A percentile compares a stretch with the other conserved stretches of the same genome.
Evolutionary conservation across 177 flowering plant genomes (phyloP).

Genomic region (Vitis hybrid): DNA sequence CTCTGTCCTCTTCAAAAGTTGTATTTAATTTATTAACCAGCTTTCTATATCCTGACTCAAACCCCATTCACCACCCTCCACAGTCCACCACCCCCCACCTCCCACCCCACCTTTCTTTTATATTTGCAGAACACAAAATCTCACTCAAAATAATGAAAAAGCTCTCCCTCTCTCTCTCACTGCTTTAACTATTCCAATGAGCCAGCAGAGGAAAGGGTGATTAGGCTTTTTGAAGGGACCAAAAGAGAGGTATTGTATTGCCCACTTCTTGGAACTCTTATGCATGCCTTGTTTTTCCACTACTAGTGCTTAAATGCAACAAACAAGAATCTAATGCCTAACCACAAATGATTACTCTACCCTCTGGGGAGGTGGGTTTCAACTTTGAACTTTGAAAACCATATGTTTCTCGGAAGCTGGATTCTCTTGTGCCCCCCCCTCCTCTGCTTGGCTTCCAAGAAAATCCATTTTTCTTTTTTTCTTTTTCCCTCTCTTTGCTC

Average conservation of each 20-base stretch:
- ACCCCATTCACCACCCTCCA: background rate
- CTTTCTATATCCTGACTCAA: conserved; percentile 8
- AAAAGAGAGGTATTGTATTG: conserved; percentile 9
- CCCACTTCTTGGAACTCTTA: conserved; percentile 33
- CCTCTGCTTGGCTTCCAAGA: conserved; percentile 1
- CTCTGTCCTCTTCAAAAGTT: conserved; percentile 28
- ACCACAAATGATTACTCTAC: conserved; percentile 14
- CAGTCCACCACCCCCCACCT: background rate
- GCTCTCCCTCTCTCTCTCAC: background rate
- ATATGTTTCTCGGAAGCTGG: background rate
- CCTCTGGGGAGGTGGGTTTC: background rate
- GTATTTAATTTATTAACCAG: conserved; percentile 7
- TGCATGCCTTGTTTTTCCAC: conserved; percentile 5
- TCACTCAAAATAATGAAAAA: too few relatives aligned
- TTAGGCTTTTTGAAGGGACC: conserved; percentile 16
- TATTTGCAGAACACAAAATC: too few relatives aligned
- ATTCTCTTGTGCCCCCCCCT: background rate
- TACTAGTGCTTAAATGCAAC: conserved; percentile 9
- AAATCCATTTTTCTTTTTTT: background rate
- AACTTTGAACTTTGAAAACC: background rate
- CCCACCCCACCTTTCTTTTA: background rate
- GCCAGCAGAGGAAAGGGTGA: conserved; percentile 4
- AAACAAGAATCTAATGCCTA: conserved; percentile 18
- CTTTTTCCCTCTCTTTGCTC: too few relatives aligned
- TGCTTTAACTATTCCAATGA: conserved; percentile 9